Conservation (phyloP, 2,329 filamentous ascomycete genomes). For the Ascochyta fabae region DNA sequence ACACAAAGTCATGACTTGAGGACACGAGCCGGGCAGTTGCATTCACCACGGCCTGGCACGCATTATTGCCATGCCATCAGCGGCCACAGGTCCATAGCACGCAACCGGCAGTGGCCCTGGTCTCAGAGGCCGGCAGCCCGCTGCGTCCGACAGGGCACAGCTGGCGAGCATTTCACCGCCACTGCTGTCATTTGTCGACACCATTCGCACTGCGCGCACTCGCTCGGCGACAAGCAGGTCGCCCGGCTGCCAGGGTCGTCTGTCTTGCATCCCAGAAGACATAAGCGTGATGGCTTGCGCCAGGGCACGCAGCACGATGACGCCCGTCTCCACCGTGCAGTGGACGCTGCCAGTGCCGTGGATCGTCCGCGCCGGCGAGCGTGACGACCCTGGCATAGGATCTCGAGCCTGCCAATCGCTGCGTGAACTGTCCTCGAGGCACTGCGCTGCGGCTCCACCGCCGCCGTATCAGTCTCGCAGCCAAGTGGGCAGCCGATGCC, state of each 20-base stretch:
- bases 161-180: constrained; percentile 21
- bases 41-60: constrained; percentile 7
- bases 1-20: constrained; percentile 18
- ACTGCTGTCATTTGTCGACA: constrained; percentile 20
- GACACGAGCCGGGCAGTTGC: constrained; percentile 10
- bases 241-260: constrained; percentile 12
- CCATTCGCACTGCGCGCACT: constrained; percentile 4
- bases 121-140: background rate
- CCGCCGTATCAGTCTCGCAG: constrained; percentile 15
- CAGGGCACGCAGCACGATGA: constrained; percentile 30
- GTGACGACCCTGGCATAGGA: constrained; percentile 26
- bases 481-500: constrained; percentile 20
- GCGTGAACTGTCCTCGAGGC: constrained; percentile 1
- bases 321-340: constrained; percentile 26
- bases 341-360: constrained; percentile 15
- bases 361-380: constrained; percentile 25
- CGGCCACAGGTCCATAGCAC: background rate
- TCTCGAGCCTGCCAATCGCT: constrained; percentile 21
- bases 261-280: constrained; percentile 9
- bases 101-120: constrained; percentile 9
- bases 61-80: too few species aligned
- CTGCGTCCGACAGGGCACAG: constrained; percentile 2
- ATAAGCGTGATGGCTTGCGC: constrained; percentile 19
- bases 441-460: constrained; percentile 12
- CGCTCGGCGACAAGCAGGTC: constrained; percentile 21